Evolutionary conservation across 2,329 filamentous ascomycete genomes (phyloP).

Genomic region (Xylaria arbuscula): DNA sequence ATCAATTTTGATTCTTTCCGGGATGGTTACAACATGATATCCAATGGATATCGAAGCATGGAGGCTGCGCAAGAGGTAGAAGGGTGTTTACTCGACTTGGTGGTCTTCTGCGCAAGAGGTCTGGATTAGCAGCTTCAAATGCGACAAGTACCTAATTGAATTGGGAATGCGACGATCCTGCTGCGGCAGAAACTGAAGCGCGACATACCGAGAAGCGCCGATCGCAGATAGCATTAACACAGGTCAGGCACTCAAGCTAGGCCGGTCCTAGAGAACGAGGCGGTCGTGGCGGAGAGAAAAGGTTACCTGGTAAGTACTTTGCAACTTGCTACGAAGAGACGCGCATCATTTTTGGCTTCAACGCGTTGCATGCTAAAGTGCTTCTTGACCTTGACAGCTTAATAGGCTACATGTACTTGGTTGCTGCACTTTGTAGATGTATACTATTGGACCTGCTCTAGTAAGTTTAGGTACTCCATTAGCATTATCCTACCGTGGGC

Average conservation of each 20-base stretch:
- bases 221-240: not conserved
- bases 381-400: not conserved
- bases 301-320: not conserved
- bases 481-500: no score
- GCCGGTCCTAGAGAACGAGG: constrained; percentile 2
- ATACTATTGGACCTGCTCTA: not conserved
- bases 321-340: constrained; percentile 25
- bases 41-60: not conserved
- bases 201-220: constrained; percentile 7
- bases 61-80: constrained; percentile 9
- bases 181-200: not conserved
- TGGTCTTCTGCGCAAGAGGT: not conserved
- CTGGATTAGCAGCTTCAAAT: constrained; percentile 19
- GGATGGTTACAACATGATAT: constrained; percentile 3
- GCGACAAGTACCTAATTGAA: constrained; percentile 5
- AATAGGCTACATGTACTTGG: not conserved
- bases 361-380: constrained; percentile 34
- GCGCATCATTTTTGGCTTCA: constrained; percentile 31
- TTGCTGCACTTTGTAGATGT: not conserved
- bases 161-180: constrained; percentile 7
- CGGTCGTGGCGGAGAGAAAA: not conserved
- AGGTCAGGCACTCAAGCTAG: not conserved
- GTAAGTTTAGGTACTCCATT: no score
- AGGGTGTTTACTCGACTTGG: constrained; percentile 18
- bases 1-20: not conserved